phyloP scores from a whole-genome alignment of 2,329 filamentous ascomycete genomes.

The Cytospora piceae region DNA sequence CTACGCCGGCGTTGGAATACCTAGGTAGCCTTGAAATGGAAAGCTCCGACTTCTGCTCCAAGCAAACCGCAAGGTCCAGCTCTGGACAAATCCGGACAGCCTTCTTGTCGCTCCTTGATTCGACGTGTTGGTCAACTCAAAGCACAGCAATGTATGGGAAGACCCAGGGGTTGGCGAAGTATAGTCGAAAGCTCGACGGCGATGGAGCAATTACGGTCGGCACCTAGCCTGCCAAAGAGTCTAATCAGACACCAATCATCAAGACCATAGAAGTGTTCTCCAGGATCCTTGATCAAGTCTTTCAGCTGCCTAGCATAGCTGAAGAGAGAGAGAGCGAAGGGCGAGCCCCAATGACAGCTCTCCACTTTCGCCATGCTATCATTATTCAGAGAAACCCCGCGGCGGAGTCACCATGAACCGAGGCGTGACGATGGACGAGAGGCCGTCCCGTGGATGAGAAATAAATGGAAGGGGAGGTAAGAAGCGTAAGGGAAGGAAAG shows the following conservation, averaged over 20 bases:
- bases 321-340: constrained; percentile 5
- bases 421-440: not conserved
- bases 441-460: not conserved
- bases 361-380: constrained; percentile 19
- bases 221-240: constrained; percentile 19
- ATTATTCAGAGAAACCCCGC: constrained; percentile 16
- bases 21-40: constrained; percentile 16
- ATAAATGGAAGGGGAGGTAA: not conserved
- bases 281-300: not conserved
- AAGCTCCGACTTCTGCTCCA: constrained; percentile 11
- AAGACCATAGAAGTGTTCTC: constrained; percentile 2
- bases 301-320: constrained; percentile 7
- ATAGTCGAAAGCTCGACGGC: constrained; percentile 10
- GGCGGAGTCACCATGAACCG: constrained; percentile 23
- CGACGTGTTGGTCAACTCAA: not conserved
- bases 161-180: not conserved
- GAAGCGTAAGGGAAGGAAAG: not conserved
- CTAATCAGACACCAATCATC: constrained; percentile 20
- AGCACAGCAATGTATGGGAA: not conserved
- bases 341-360: constrained; percentile 12
- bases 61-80: constrained; percentile 14
- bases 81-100: not conserved
- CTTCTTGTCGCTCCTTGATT: not conserved
- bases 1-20: constrained; percentile 19
- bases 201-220: not conserved